phyloP scores from a whole-genome alignment of 805 yeast genomes.

The Starmerella etchellsii region DNA sequence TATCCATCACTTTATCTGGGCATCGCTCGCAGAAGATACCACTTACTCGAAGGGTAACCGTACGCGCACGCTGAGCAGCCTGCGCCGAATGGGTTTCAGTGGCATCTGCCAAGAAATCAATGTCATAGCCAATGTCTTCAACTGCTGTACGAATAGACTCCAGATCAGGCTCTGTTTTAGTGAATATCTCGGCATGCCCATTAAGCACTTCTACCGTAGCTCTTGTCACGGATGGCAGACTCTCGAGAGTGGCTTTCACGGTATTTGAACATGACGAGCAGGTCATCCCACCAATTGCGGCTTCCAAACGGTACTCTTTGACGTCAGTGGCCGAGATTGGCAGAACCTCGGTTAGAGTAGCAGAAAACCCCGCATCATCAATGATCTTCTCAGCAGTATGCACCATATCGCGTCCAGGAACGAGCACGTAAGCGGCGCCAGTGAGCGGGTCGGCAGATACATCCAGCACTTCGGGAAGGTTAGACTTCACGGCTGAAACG shows the following conservation, averaged over 20 bases:
- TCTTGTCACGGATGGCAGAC: conserved; percentile 41
- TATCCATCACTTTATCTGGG: conserved; percentile 42
- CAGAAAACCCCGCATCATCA: conserved; percentile 36
- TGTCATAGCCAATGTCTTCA: conserved; percentile 59
- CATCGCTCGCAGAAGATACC: conserved; percentile 67
- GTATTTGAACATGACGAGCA: conserved; percentile 60
- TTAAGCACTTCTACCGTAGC: conserved; percentile 45
- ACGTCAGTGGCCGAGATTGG: conserved; percentile 36
- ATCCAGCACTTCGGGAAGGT: conserved; percentile 26
- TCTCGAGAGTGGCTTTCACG: conserved; percentile 33
- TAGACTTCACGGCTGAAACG: conserved; percentile 30
- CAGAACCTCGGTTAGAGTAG: conserved; percentile 43
- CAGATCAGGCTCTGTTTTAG: conserved; percentile 31
- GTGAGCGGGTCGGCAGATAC: conserved; percentile 41
- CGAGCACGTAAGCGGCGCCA: conserved; percentile 41
- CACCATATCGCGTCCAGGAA: conserved; percentile 41
- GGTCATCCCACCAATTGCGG: conserved; percentile 60
- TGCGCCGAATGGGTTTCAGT: conserved; percentile 34
- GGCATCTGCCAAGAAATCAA: conserved; percentile 33
- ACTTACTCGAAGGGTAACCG: conserved; percentile 41
- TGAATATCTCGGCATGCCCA: conserved; percentile 49
- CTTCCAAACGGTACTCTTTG: conserved; percentile 36
- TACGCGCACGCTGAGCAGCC: conserved; percentile 39
- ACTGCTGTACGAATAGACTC: conserved; percentile 36
- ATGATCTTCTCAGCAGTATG: conserved; percentile 35